Conservation (phyloP, 2,329 filamentous ascomycete species). For the Cadophora malorum region DNA sequence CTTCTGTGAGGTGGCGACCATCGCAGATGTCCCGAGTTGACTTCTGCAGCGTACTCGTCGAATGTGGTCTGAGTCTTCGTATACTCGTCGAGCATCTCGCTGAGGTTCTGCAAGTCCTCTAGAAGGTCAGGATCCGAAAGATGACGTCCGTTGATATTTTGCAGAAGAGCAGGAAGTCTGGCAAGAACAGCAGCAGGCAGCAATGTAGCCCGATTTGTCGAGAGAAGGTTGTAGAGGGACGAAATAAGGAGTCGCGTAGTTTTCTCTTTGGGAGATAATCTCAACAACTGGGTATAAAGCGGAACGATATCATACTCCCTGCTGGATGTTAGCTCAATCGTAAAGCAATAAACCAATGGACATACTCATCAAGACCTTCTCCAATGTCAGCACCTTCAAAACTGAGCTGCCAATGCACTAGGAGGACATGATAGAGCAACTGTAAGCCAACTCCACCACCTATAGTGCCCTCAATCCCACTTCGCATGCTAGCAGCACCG, state of each 20-base stretch:
- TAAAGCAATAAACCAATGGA: conserved; percentile 25
- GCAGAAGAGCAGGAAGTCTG: conserved; percentile 73
- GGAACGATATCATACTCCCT: conserved; percentile 93
- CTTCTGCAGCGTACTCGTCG: conserved; percentile 64
- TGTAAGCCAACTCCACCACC: conserved; percentile 90
- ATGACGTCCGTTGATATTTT: conserved; percentile 67
- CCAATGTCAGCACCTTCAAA: conserved; percentile 82
- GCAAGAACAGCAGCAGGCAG: conserved; percentile 88
- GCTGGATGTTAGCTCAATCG: conserved; percentile 41
- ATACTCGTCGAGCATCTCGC: conserved; percentile 70
- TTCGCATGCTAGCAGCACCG: conserved; percentile 58
- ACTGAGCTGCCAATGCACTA: conserved; percentile 95
- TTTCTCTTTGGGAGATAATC: conserved; percentile 96
- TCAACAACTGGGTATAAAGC: conserved; percentile 89
- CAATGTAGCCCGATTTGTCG: conserved; percentile 70
- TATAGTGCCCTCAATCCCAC: conserved; percentile 66
- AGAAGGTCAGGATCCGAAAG: conserved; percentile 68
- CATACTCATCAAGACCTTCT: conserved; percentile 84
- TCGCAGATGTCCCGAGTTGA: conserved; percentile 71
- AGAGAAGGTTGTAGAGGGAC: conserved; percentile 86
- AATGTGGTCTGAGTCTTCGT: conserved; percentile 65
- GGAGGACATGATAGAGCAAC: conserved; percentile 89
- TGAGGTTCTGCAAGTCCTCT: conserved; percentile 66
- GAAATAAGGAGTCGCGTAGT: conserved; percentile 90
- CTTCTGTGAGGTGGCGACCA: conserved; percentile 80